Percentiles rank a stretch among this genome's conserved stretches.
phyloP scores from a whole-genome alignment of 495 filamentous ascomycete species.

The Lasiosphaeris hirsuta region DNA sequence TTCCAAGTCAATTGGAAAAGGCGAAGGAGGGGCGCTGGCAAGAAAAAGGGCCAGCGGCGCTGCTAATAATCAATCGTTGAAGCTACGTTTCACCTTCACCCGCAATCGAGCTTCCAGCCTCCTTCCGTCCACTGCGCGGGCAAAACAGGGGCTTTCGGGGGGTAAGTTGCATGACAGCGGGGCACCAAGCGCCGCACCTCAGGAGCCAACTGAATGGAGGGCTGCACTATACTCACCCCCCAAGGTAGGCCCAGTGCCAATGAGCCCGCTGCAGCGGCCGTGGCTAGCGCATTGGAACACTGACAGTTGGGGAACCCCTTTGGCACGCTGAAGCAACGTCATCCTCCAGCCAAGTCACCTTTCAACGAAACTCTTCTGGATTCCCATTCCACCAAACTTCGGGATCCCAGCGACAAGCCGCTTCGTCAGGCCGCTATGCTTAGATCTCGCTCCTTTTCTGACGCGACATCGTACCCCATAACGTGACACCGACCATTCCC shows the following conservation, averaged over 20 bases:
- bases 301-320: not conserved
- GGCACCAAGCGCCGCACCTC: not conserved
- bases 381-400: not conserved
- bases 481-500: not conserved
- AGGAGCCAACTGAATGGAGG: not conserved
- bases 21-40: not conserved
- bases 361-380: too few relatives aligned
- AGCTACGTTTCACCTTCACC: conserved; percentile 36
- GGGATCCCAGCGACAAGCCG: not conserved
- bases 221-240: not conserved
- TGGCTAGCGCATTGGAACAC: not conserved
- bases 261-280: not conserved
- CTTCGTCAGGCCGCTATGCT: conserved; percentile 4
- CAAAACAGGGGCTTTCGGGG: conserved; percentile 15
- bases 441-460: not conserved
- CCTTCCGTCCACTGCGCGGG: not conserved
- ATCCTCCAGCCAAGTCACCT: not conserved
- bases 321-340: conserved; percentile 11
- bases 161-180: not conserved
- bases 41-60: conserved; percentile 19
- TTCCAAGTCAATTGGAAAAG: conserved; percentile 20
- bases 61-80: conserved; percentile 16
- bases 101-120: conserved; percentile 10
- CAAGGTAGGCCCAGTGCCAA: not conserved
- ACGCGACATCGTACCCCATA: conserved; percentile 5